Evolutionary conservation across 164 flowering plant species (phyloP).

Genomic region (Dillenia turbinata): DNA sequence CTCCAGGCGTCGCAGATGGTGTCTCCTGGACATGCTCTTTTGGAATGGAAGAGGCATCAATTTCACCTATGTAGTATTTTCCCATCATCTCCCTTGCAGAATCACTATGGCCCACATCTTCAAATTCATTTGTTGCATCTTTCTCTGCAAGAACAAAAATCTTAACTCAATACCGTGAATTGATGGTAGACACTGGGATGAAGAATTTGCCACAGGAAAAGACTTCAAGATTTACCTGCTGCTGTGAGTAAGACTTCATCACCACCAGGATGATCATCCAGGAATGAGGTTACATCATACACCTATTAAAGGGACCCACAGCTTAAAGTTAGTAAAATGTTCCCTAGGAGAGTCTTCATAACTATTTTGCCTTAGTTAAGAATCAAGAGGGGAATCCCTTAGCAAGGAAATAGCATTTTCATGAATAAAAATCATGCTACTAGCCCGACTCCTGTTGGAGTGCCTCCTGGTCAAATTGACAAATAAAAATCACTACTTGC

Average conservation of each 20-base stretch:
- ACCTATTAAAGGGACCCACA: slow-evolving; percentile 34
- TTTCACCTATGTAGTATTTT: slow-evolving; percentile 66
- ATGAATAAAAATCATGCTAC: too few relatives aligned
- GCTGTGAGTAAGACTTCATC: slow-evolving; percentile 77
- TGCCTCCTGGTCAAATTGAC: too few relatives aligned
- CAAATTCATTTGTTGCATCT: slow-evolving; percentile 91
- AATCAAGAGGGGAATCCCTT: too few relatives aligned
- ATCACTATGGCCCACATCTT: slow-evolving; percentile 92
- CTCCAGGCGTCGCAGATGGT: slow-evolving; percentile 24
- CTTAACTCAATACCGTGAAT: neutral
- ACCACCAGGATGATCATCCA: slow-evolving; percentile 96
- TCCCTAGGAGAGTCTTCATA: too few relatives aligned
- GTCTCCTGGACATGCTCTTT: slow-evolving; percentile 36
- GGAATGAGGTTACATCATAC: slow-evolving; percentile 80
- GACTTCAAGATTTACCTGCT: slow-evolving; percentile 41
- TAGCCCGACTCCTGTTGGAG: too few relatives aligned
- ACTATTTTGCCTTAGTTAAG: too few relatives aligned
- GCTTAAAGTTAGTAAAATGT: too few relatives aligned
- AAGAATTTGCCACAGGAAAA: too few relatives aligned
- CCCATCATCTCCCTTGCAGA: slow-evolving; percentile 76
- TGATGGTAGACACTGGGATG: neutral
- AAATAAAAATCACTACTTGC: too few relatives aligned
- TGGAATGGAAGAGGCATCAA: slow-evolving; percentile 67
- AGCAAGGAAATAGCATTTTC: too few relatives aligned
- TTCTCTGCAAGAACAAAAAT: slow-evolving; percentile 46